Evolutionary conservation across 1,284 basidiomycete species (phyloP), one percentile per base, ranked within the genome.

Genomic region (Cryptococcus hybrid): DNA sequence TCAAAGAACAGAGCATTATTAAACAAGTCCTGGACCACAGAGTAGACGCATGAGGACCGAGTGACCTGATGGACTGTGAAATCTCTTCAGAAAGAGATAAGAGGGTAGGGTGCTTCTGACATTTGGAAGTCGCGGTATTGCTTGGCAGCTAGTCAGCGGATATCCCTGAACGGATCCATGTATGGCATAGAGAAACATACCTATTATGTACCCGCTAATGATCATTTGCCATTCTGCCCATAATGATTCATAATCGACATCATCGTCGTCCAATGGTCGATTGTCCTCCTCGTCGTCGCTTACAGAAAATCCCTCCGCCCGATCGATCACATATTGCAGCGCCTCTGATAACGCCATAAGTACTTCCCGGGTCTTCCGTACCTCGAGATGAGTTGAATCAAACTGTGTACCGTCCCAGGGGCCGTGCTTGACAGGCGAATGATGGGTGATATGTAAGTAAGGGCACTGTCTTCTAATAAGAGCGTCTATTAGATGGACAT

Each of bases 201-300:
- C 64, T 11, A 30, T 45, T 8, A 57, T 51, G 24, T 67, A 65
- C 48, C 60, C 59, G 38, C 67, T 59, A 34, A 92, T 78, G 48
- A 88, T 76, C 12, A 68, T 63, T 9, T 80, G 65, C 68, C 87
- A 86, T 40, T 85, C 83, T 13, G 78, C 67, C 13, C 68, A 78
- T 54, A 87, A 66, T 5, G 64, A 83, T 40, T 78, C 73, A 2
- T 72, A 65, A 3, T 62, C 62, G 50, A 55, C 60, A 15, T 50
- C 43, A n/a, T 55, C 51, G 24, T 53, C 45, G n/a, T 57, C 60
- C 34, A 12, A 5, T 18, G 13, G 13, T 24, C 7, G 7, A 7
- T 60, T 50, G 12, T 58, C 64, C 18, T 59, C 64, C 54, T 67
- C 71, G 30, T 65, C 59, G 45, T 71, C 70, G 57, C 67, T 70